Evolutionary conservation across 108 stramenopile species (phyloP), one percentile per base, ranked within the genome.

Genomic region (Pseudonitzschia multiseries): DNA sequence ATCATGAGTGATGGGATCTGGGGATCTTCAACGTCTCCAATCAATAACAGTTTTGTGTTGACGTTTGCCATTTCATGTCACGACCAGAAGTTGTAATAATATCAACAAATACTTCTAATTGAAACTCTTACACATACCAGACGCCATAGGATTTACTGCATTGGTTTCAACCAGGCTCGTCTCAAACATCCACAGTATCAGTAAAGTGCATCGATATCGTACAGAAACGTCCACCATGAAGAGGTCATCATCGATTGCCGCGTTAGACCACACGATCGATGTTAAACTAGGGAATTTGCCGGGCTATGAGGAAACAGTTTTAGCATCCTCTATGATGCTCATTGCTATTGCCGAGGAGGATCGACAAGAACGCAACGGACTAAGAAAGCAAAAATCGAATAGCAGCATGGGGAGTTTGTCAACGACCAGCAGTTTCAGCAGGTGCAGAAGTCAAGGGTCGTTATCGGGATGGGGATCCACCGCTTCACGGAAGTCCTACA

Each of bases 401-500:
- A 27, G 61, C 0, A 57, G 57, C 36, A 63, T 61, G 27, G 31
- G 56, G 24, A 61, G 57, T 40, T n/a, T 61, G 14, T 44, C 71
- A 5, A 20, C 71, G 1, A 42, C 31, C 36, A 48, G 67, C 14
- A 51, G 48, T 27, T n/a, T n/a, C n/a, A n/a, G n/a, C n/a, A n/a
- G n/a, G n/a, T 50, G 22, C 21, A 26, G 60, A 18, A 62, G 60
- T 21, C 41, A 42, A 10, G 60, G 59, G 14, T 72, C 71, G 36
- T 26, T 72, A 8, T 20, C 43, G 61, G 71, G 71, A 36, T 72
- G 71, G 71, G 71, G 71, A 20, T 57, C 36, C 61, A 51, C 17
- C 10, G 57, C 57, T 13, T 61, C 71, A 31, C 59, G 71, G 10
- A 72, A 72, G 42, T 72, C 71, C 59, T 72, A 72, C 59, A 72